Evolutionary conservation across 176 grass and related monocot species (phyloP).

Genomic region (Triticum timopheevii): DNA sequence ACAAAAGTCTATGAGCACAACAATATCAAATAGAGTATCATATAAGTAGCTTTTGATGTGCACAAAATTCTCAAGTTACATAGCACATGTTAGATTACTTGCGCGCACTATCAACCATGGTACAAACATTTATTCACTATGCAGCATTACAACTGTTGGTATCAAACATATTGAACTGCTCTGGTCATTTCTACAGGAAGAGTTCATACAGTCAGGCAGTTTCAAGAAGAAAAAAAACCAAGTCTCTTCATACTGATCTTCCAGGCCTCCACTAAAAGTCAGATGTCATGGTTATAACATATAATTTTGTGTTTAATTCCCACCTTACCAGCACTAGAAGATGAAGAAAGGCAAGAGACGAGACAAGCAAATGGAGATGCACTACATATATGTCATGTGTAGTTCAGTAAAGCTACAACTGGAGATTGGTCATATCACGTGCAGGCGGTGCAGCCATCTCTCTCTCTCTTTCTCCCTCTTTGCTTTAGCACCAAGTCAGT

Average conservation of each 20-base stretch:
- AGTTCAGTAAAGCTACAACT: background rate
- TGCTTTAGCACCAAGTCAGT: background rate
- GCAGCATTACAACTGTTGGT: background rate
- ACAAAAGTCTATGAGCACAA: background rate
- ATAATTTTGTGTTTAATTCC: background rate
- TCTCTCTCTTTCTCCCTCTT: background rate
- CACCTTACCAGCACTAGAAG: background rate
- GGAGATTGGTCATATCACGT: background rate
- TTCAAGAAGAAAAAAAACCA: background rate
- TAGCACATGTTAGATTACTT: background rate
- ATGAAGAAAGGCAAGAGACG: background rate
- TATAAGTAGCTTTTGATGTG: background rate
- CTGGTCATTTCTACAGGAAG: background rate
- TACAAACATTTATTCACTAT: background rate
- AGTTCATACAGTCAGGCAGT: background rate
- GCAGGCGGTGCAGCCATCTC: background rate
- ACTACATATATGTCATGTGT: background rate
- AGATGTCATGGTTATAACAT: background rate
- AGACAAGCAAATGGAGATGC: background rate
- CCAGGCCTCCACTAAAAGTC: background rate
- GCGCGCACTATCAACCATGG: background rate
- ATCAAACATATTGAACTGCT: background rate
- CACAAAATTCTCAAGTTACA: background rate
- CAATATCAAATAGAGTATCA: background rate
- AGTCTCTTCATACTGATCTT: background rate